Conservation (phyloP, 2,329 filamentous ascomycete species). For the Trematosphaeria pertusa region DNA sequence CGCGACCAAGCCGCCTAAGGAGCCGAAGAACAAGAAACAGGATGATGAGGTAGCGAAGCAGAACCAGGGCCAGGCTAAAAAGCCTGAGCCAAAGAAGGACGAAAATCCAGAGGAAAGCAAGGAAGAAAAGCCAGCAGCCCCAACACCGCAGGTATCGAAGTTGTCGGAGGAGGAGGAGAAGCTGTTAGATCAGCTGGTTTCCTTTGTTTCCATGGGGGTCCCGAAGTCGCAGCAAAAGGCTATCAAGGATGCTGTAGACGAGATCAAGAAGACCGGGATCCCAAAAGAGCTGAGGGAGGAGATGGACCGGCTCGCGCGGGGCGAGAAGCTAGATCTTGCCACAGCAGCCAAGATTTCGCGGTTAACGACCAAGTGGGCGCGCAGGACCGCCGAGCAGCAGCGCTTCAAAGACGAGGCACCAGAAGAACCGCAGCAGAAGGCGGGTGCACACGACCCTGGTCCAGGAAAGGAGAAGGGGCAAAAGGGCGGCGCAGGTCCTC, state of each 20-base stretch:
- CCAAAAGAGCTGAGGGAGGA: conserved; percentile 72
- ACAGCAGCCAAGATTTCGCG: conserved; percentile 67
- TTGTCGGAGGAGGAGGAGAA: conserved; percentile 64
- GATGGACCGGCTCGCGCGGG: conserved; percentile 62
- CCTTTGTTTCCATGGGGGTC: conserved; percentile 63
- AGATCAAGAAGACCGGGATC: conserved; percentile 72
- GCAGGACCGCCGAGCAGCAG: conserved; percentile 54
- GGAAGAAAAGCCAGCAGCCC: conserved; percentile 47
- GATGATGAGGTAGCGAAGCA: conserved; percentile 30
- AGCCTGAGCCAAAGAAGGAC: conserved; percentile 38
- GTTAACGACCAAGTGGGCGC: conserved; percentile 63
- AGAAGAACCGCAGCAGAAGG: conserved; percentile 50
- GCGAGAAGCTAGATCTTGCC: conserved; percentile 58
- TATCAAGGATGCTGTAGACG: conserved; percentile 66
- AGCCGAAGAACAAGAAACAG: conserved; percentile 41
- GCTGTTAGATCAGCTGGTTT: conserved; percentile 64
- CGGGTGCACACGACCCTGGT: conserved; percentile 54
- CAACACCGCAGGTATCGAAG: conserved; percentile 50
- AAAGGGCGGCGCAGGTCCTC: conserved; percentile 17
- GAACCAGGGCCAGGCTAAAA: conserved; percentile 40
- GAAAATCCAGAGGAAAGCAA: conserved; percentile 50
- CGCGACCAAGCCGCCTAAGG: conserved; percentile 46
- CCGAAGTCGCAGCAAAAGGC: conserved; percentile 67
- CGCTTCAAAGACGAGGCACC: conserved; percentile 32
- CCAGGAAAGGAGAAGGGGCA: conserved; percentile 42